Base-by-base conservation (phyloP, 495 filamentous ascomycete genomes). In the Hypoxylon perforatum region DNA sequence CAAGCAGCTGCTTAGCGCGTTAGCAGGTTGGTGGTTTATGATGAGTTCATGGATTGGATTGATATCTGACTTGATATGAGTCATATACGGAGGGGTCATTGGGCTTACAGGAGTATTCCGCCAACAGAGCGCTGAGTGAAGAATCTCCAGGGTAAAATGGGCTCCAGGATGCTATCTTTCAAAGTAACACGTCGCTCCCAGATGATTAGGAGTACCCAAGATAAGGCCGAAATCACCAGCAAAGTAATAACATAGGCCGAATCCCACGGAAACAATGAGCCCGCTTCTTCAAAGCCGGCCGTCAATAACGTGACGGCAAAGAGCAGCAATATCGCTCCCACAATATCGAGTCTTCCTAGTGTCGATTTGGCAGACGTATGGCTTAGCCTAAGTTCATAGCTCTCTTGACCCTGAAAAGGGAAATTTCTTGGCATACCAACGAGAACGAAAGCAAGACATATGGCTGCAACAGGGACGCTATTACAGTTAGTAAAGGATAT, bases 201-300 rank as follows among this genome's bases (percentile, higher is more conserved):
- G 4, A 46, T 0, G 0, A 64, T 10, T 0, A 71, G 28, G 0
- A 12, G 0, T 0, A 12, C 4, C 58, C 19, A 56, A 1, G 57
- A n/a, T 5, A 59, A 3, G 0, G 17, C 55, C 3, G 45, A 42
- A 0, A 57, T 0, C 2, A 39, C 30, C 6, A 73, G 23, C 1
- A 67, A 28, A 2, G 60, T 50, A 8, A 78, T 70, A 1, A 74
- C 65, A 21, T 70, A 58, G 0, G 65, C 63, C 4, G 69, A 73
- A 1, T 38, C 42, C 76, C 73, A 77, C 1, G 70, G 30, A 36
- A 69, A 75, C 0, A 1, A 3, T 0, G 56, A 49, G 39, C 36
- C 73, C 0, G 73, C 76, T 51, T 78, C 72, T 39, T 77, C 54
- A 15, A 78, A 71, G 1, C 54, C 70, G 4, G 66, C 54, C 2